phyloP scores from a whole-genome alignment of 2,329 filamentous ascomycete genomes.

The Monilinia fructicola region DNA sequence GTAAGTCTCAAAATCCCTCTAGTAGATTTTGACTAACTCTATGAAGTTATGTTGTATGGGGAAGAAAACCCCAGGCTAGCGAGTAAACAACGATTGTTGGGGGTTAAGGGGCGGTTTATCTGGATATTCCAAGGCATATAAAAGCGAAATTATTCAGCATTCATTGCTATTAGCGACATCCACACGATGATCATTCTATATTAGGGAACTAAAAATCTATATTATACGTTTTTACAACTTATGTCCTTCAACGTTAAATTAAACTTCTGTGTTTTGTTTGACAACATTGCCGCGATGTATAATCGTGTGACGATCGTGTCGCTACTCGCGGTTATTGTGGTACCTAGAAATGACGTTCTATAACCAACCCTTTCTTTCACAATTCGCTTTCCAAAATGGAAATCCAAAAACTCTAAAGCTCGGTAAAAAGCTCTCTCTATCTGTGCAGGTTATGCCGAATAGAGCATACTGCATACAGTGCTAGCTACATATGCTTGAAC shows the following conservation, averaged over 20 bases:
- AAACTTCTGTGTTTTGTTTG: slow-evolving; percentile 6
- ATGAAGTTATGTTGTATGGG: slow-evolving; percentile 16
- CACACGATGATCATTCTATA: neutral
- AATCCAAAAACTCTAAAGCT: neutral
- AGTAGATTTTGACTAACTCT: neutral
- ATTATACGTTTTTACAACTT: neutral
- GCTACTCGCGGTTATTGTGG: neutral
- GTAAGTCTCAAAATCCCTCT: neutral
- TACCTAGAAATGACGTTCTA: neutral
- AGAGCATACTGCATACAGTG: neutral
- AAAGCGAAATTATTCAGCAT: slow-evolving; percentile 9
- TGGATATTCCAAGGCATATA: neutral
- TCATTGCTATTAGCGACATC: slow-evolving; percentile 1
- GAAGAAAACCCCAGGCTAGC: slow-evolving; percentile 2
- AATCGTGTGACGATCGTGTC: neutral
- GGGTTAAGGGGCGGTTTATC: neutral
- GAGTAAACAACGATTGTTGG: neutral
- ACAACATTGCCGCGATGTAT: slow-evolving; percentile 15
- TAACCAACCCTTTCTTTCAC: neutral
- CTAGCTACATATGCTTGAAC: neutral
- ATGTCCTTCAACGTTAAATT: neutral
- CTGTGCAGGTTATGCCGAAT: neutral
- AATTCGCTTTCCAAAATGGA: neutral
- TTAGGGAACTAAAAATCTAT: neutral
- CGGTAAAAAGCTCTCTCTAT: neutral